Percentiles rank a stretch among this genome's conserved stretches.
Evolutionary conservation across 345 rosid species (phyloP).

Genomic region (Pelargonium nanum): DNA sequence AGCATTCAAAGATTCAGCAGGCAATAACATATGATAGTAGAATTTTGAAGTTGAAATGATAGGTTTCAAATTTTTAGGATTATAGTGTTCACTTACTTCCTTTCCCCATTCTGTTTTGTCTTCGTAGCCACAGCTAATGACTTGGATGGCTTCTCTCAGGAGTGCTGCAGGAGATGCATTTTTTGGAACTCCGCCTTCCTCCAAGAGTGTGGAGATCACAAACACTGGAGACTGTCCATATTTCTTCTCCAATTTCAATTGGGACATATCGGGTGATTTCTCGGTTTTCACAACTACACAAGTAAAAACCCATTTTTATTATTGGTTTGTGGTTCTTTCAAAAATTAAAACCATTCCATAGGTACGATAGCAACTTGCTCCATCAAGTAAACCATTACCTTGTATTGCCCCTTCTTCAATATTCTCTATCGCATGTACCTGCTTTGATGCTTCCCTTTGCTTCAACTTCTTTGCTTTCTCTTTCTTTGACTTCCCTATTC

Average conservation of each 20-base stretch:
- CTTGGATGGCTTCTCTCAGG: conserved; percentile 63
- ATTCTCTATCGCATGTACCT: conserved; percentile 59
- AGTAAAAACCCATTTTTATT: neutral
- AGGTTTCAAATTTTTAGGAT: neutral
- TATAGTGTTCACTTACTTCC: conserved; percentile 28
- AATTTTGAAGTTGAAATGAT: neutral
- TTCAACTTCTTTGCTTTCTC: conserved; percentile 39
- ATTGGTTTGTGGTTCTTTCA: neutral
- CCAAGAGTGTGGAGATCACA: conserved; percentile 36
- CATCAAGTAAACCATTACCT: neutral
- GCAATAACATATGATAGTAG: neutral
- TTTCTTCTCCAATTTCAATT: conserved; percentile 46
- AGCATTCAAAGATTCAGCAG: neutral
- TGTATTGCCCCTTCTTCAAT: conserved; percentile 67
- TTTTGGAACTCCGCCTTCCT: conserved; percentile 43
- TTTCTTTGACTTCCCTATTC: conserved; percentile 25
- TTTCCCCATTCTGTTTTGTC: conserved; percentile 68
- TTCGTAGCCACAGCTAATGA: conserved; percentile 63
- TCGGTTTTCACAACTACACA: conserved; percentile 34
- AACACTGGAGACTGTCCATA: conserved; percentile 52
- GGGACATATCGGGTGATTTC: conserved; percentile 34
- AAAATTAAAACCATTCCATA: neutral
- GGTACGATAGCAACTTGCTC: neutral
- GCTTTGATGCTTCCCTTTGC: conserved; percentile 52
- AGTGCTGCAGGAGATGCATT: conserved; percentile 44